A percentile compares a stretch with the other conserved stretches of the same genome.
Evolutionary conservation across 1,284 basidiomycete genomes (phyloP).

Genomic region (Thecaphora thlaspeos): DNA sequence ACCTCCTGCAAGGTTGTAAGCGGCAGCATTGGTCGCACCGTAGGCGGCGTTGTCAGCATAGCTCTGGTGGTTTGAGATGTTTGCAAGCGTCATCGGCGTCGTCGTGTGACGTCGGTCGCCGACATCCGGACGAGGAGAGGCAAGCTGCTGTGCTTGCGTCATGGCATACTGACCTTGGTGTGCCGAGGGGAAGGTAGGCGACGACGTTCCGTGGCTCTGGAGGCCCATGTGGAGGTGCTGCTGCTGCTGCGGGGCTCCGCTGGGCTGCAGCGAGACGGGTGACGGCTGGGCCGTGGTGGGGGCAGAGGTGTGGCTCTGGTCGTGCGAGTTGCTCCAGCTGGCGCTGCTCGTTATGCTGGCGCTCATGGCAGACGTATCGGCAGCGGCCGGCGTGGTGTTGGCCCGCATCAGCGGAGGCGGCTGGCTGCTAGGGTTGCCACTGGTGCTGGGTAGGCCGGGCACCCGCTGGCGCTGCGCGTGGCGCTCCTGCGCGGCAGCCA

Average conservation of each 20-base stretch:
- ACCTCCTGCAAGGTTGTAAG: constrained; percentile 9
- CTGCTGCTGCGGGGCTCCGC: constrained; percentile 22
- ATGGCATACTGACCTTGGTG: constrained; percentile 28
- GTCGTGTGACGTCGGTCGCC: constrained; percentile 35
- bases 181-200: constrained; percentile 21
- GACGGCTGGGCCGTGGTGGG: constrained; percentile 37
- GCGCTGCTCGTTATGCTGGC: constrained; percentile 28
- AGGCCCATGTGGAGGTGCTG: constrained; percentile 41
- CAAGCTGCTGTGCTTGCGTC: constrained; percentile 28
- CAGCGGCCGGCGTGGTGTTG: constrained; percentile 42
- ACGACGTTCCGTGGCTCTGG: constrained; percentile 30
- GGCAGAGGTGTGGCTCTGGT: constrained; percentile 33
- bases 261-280: constrained; percentile 29
- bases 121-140: constrained; percentile 13
- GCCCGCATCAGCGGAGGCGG: constrained; percentile 43
- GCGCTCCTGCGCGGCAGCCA: constrained; percentile 56
- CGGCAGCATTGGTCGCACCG: constrained; percentile 25
- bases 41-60: constrained; percentile 24
- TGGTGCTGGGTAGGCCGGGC: constrained; percentile 35
- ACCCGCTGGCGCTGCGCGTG: constrained; percentile 45
- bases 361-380: constrained; percentile 29
- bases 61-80: constrained; percentile 11
- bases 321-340: constrained; percentile 36
- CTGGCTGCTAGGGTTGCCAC: constrained; percentile 24
- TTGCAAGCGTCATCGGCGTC: constrained; percentile 28